Evolutionary conservation across 1,284 basidiomycete genomes (phyloP).

Genomic region (Papiliotrema fonsecae): DNA sequence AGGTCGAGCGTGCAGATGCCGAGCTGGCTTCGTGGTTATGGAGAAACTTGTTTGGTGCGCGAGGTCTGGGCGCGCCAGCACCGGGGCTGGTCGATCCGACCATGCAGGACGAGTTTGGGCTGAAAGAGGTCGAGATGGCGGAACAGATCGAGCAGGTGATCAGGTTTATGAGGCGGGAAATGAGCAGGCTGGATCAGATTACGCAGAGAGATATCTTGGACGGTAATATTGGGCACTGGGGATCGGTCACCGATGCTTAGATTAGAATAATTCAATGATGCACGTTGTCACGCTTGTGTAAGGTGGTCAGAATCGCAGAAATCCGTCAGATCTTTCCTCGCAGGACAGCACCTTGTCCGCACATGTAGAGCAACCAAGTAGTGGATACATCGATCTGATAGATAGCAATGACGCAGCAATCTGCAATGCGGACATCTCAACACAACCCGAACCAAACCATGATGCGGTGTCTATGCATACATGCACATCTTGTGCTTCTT

Average conservation of each 20-base stretch:
- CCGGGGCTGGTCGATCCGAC: slow-evolving; percentile 2
- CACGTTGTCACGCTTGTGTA: too few species aligned
- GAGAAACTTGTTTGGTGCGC: slow-evolving; percentile 70
- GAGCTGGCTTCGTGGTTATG: slow-evolving; percentile 83
- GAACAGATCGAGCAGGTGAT: slow-evolving; percentile 71
- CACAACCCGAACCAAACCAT: too few species aligned
- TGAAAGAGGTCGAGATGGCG: slow-evolving; percentile 66
- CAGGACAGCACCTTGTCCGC: too few species aligned
- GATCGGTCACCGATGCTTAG: slow-evolving; percentile 23
- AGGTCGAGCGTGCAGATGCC: slow-evolving; percentile 52
- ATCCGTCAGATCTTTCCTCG: too few species aligned
- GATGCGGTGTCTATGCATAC: slow-evolving; percentile 7
- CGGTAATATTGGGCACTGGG: slow-evolving; percentile 48
- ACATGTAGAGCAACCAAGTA: too few species aligned
- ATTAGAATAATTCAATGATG: slow-evolving; percentile 2
- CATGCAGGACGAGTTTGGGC: slow-evolving; percentile 44
- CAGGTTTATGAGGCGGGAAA: slow-evolving; percentile 72
- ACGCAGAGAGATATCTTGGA: slow-evolving; percentile 64
- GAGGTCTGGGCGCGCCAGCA: slow-evolving; percentile 16
- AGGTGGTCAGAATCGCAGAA: too few species aligned
- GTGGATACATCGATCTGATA: too few species aligned
- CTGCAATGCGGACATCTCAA: too few species aligned
- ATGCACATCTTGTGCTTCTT: too few species aligned
- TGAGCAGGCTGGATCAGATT: slow-evolving; percentile 65
- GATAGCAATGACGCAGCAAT: too few species aligned